phyloP scores from a whole-genome alignment of 225 moss, liverwort and hornwort genomes.

The Straminergon stramineum region DNA sequence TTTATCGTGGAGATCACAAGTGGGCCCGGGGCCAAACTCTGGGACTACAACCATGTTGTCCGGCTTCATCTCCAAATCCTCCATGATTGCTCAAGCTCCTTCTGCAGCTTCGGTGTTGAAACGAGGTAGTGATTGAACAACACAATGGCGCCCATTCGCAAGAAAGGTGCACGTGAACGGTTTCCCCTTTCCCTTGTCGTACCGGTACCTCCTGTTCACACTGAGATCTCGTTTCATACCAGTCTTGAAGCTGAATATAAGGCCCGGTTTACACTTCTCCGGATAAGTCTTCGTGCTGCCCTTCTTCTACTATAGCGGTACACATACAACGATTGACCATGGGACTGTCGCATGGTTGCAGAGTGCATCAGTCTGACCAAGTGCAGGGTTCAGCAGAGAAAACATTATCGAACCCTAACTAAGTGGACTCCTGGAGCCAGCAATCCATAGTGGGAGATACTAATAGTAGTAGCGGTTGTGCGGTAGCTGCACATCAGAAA shows the following conservation, averaged over 20 bases:
- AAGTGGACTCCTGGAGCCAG: not conserved
- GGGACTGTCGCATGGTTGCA: not conserved
- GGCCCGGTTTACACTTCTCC: not conserved
- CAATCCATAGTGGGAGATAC: not conserved
- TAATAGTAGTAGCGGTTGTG: not conserved
- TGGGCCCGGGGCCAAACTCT: not conserved
- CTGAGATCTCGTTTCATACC: not conserved
- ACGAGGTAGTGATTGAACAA: not conserved
- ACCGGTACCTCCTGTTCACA: conserved; percentile 10
- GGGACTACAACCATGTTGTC: not conserved
- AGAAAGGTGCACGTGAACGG: conserved; percentile 1
- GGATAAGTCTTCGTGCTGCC: not conserved
- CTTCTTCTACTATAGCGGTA: not conserved
- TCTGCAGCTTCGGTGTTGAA: not conserved
- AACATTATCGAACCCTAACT: not conserved
- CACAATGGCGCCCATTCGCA: not conserved
- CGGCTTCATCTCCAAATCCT: not conserved
- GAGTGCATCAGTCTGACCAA: not conserved
- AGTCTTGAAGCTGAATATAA: not conserved
- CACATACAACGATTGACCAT: not conserved
- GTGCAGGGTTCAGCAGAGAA: conserved; percentile 9
- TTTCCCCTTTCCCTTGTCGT: conserved; percentile 3
- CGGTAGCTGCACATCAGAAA: not conserved
- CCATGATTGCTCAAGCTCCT: conserved; percentile 5
- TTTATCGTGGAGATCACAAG: conserved; percentile 17